Conservation (phyloP, 306 rosid genomes). For the Glycyrrhiza uralensis region DNA sequence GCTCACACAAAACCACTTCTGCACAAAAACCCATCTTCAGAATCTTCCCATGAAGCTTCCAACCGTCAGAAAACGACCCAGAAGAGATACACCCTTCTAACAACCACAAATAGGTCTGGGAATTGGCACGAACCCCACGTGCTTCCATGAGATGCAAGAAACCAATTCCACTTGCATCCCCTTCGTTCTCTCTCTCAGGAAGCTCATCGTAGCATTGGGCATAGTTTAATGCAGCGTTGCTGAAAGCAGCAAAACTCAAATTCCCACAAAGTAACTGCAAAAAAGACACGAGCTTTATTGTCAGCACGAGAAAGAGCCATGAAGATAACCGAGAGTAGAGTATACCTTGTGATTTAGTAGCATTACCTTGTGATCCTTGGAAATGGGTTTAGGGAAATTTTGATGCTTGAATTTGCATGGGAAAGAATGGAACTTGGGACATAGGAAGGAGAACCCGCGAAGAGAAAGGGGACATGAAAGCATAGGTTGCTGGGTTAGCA, state of each 20-base stretch:
- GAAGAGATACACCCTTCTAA: constrained; percentile 56
- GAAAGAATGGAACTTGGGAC: constrained; percentile 30
- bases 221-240: constrained; percentile 36
- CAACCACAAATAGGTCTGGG: constrained; percentile 69
- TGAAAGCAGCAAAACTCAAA: constrained; percentile 38
- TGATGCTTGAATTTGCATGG: constrained; percentile 12
- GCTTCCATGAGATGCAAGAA: constrained; percentile 62
- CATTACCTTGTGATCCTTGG: constrained; percentile 29
- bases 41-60: constrained; percentile 69
- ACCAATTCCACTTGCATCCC: constrained; percentile 37
- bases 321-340: not conserved
- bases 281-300: not conserved
- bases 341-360: not conserved
- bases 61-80: constrained; percentile 45
- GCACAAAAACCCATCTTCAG: constrained; percentile 59
- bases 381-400: not conserved
- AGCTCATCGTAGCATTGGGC: constrained; percentile 31
- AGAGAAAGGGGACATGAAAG: constrained; percentile 11
- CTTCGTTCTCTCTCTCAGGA: constrained; percentile 28
- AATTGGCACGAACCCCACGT: constrained; percentile 67
- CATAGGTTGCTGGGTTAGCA: constrained; percentile 9
- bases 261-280: constrained; percentile 38
- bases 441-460: constrained; percentile 18
- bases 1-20: constrained; percentile 40
- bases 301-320: not conserved